A percentile compares a stretch with the other conserved stretches of the same genome.
These are phyloP conservation scores for Fusarium fracticaudum DNA, from an alignment of 2,329 filamentous ascomycete species.

Conservation along the genomic window DNA sequence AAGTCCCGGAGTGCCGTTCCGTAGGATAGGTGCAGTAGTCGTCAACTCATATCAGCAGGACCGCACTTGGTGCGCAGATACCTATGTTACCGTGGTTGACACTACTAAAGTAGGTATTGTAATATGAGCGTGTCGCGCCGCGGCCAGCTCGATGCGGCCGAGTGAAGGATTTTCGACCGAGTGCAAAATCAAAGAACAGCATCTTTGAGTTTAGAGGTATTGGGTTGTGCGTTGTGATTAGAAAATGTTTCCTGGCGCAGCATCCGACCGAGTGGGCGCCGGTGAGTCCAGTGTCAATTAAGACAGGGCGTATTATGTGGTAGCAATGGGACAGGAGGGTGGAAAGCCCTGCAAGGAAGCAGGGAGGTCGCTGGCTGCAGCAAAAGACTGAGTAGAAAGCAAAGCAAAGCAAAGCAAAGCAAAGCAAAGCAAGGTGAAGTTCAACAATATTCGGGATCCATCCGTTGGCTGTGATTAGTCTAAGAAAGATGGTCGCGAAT, in stretches of 20 bases:
- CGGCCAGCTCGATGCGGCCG: constrained; percentile 20
- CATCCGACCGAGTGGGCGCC: not conserved
- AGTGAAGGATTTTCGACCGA: constrained; percentile 2
- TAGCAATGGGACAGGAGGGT: constrained; percentile 12
- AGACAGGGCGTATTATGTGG: constrained; percentile 2
- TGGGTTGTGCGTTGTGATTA: not conserved
- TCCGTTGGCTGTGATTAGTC: not conserved
- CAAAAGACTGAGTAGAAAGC: constrained; percentile 1
- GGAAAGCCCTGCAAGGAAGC: not conserved
- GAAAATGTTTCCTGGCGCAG: not conserved
- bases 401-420: constrained; percentile 5
- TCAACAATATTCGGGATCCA: constrained; percentile 1
- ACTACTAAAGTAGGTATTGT: not conserved
- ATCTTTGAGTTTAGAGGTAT: not conserved
- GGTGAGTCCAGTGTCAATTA: constrained; percentile 1
- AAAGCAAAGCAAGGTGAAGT: constrained; percentile 4
- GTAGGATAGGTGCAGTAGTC: constrained; percentile 18
- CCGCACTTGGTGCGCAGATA: not conserved
- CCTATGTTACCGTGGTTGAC: not conserved
- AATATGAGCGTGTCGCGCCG: not conserved
- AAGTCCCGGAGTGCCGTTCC: constrained; percentile 35
- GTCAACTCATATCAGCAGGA: constrained; percentile 6
- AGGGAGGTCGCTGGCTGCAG: constrained; percentile 3
- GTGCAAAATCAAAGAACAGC: not conserved
- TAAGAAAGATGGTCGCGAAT: not conserved